Base-by-base conservation (phyloP, 2,329 filamentous ascomycete species). In the Xylaria sp. region DNA sequence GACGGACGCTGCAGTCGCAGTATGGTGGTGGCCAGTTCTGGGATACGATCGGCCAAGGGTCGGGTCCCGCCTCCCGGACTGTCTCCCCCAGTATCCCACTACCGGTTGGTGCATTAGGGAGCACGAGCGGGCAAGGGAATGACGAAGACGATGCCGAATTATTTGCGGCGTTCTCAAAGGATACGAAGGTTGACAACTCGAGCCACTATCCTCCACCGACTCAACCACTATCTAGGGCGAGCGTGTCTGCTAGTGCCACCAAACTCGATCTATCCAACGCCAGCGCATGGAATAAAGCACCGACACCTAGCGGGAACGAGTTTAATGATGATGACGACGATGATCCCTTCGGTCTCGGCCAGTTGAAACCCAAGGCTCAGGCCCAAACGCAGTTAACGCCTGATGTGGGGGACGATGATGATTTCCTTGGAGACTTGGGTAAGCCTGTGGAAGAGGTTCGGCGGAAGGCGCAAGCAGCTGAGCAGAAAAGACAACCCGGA, bases 271-370 rank as follows among this genome's bases (percentile, higher is more conserved):
- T 90, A 53, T 83, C 80, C 61, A 81, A 83, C 62, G 85, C 88
- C 1, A 82, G 77, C 63, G 83, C 87, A 1, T 90, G 88, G 88
- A 79, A 74, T 27, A 72, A 80, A 61, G 76, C 80, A 29, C 50
- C 75, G 3, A 65, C 72, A 20, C 70, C 78, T 1, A 75, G 76
- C 61, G 73, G 74, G 49, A 76, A 74, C 11, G 77, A 73, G 0
- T 80, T 89, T 68, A 55, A 58, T 44, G 81, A 65, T 42, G 80
- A 95, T 64, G 92, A 97, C 72, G 93, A 97, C 73, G 93, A 97
- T 75, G 93, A 97, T 75, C 93, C 94, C 1, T 97, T 98, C 77
- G 95, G 93, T 0, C 81, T 97, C 39, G 90, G 85, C 66, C 83
- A 90, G 70, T 77, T 93, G 74, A 86, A 87, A 69, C 80, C 77